Base-by-base conservation (phyloP, 2,329 filamentous ascomycete genomes). In the Blastomyces emzantsi region DNA sequence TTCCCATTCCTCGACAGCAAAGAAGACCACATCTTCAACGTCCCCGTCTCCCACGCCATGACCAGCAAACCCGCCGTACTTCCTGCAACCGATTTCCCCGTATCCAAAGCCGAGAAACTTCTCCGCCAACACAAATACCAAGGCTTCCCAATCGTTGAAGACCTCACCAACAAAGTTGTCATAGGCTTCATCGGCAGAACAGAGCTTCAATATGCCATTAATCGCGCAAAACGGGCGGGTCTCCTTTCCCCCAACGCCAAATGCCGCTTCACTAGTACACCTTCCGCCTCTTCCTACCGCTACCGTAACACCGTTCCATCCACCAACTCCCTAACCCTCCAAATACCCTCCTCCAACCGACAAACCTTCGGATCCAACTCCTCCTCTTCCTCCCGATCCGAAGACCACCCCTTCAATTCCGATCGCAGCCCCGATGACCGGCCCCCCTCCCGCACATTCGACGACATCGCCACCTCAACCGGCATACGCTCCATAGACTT, bases 1-100 rank as follows among this genome's bases (percentile, higher is more conserved):
- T 96, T 97, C 71, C 94, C 94, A 0, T 99, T 95, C 77, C 82
- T 99, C 2, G 94, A 99, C 77, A 95, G 90, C 76, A 99, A 99
- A 73, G 93, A 97, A 75, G 94, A 97, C 64, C 92, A 97, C 76
- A 92, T 92, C 62, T 97, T 97, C 75, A 93, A 92, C 57, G 92
- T 97, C 0, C 89, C 94, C 0, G 94, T 97, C 11, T 94, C 90
- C 0, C 85, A 90, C 66, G 90, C 90, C 67, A 97, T 97, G 92
- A 92, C 87, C 1, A 84, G 83, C 2, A 85, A 90, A 61, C 83
- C 92, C 0, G 85, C 90, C 2, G 85, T 87, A 0, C 82, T 99
- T 8, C 89, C 91, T 0, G 84, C 87, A 0, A 83, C 83, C 1
- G 92, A 90, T 43, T 82, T 95, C 70, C 86, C 85, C 1, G 80